Base-by-base conservation (phyloP, 257 asterid species). In the Plectranthus barbatus region DNA sequence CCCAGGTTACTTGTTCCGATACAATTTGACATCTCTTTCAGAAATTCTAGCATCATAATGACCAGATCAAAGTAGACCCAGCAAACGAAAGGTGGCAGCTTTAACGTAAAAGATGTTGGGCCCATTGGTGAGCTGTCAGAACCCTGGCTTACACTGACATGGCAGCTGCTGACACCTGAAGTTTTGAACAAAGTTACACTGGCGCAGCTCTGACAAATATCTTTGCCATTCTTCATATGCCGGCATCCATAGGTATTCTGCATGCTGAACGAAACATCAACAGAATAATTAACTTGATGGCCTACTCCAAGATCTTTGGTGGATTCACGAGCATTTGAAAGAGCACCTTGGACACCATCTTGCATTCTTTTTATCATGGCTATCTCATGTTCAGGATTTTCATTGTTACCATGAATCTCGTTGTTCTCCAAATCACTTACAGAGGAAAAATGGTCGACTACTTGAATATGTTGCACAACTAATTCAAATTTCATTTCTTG, bases 171-270 rank as follows among this genome's bases (percentile, higher is more conserved):
- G 56, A 66, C 64, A 64, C 86, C 96, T 34, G 82, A 81, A 29
- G 96, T 85, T 77, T 79, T 82, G 56, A 93, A 84, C 77, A 93
- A 79, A 52, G 84, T 83, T 19, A 82, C 86, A 72, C 77, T 82
- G 67, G 80, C 68, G 21, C 77, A 81, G 64, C 81, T 73, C 58
- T 75, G 44, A 61, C 67, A 71, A 56, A 54, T 58, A 60, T 74
- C 67, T 45, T 64, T 67, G 14, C 68, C 67, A 41, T 70, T 72
- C 68, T 44, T 64, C 69, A 77, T 56, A 72, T 69, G 89, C 58
- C 59, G 71, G 61, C 84, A 80, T 67, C 72, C 76, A 72, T 67
- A 49, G 36, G 1, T 56, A 14, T 68, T 71, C 67, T 57, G 75
- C 67, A 51, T 62, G 66, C 74, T 74, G 60, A 60, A 66, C 40